phyloP scores from a whole-genome alignment of 163 green algal genomes.

The Scenedesmus sp. region DNA sequence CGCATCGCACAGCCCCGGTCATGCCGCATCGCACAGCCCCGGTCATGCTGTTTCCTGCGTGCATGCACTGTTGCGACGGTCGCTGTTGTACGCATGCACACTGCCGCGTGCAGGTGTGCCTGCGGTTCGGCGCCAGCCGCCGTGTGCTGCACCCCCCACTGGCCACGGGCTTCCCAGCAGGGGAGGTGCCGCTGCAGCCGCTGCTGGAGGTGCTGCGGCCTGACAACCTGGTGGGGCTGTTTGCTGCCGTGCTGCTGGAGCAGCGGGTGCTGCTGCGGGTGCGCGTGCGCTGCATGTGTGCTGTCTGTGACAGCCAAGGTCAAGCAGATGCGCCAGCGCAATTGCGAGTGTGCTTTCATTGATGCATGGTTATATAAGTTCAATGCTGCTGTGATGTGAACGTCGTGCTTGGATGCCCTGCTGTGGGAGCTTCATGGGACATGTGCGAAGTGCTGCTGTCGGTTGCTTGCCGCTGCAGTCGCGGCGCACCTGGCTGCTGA shows the following conservation, averaged over 20 bases:
- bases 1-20: too few relatives aligned
- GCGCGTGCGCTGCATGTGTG: background rate
- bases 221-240: slow-evolving; percentile 54
- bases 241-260: slow-evolving; percentile 69
- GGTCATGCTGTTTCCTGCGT: background rate
- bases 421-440: background rate
- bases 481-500: slow-evolving; percentile 61
- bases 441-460: background rate
- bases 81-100: background rate
- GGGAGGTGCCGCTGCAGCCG: slow-evolving; percentile 58
- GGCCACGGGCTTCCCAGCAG: slow-evolving; percentile 19
- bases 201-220: slow-evolving; percentile 58
- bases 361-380: too few relatives aligned
- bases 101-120: slow-evolving; percentile 9
- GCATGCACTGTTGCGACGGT: background rate
- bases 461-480: slow-evolving; percentile 28
- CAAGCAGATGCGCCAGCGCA: too few relatives aligned
- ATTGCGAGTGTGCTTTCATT: too few relatives aligned
- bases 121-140: background rate
- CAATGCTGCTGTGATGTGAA: background rate
- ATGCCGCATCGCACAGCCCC: too few relatives aligned
- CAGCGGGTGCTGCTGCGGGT: slow-evolving; percentile 62
- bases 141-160: slow-evolving; percentile 12
- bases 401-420: background rate
- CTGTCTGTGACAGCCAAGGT: background rate